Evolutionary conservation across 768 basidiomycete genomes (phyloP).

Genomic region (Leccinum barrowsii): DNA sequence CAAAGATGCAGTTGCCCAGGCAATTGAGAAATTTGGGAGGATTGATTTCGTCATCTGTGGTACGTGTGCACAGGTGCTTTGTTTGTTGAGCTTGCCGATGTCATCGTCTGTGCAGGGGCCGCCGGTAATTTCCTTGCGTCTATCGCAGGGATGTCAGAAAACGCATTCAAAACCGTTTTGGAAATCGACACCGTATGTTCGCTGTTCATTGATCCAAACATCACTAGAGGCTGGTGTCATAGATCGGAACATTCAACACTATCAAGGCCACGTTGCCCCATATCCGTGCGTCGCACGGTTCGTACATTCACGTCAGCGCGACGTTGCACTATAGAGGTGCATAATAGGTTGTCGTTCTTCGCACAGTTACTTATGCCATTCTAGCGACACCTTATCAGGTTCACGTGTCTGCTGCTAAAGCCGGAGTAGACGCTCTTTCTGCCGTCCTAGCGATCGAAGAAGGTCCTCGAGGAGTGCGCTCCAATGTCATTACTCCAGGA

Average conservation of each 20-base stretch:
- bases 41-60: constrained; percentile 97
- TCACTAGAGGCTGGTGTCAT: not conserved
- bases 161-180: constrained; percentile 79
- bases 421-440: constrained; percentile 87
- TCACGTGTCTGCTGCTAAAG: constrained; percentile 94
- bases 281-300: constrained; percentile 66
- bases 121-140: constrained; percentile 96
- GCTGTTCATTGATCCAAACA: not conserved
- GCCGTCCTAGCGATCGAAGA: constrained; percentile 88
- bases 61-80: constrained; percentile 30
- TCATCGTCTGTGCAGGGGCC: constrained; percentile 53
- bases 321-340: constrained; percentile 82
- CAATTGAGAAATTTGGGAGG: constrained; percentile 72
- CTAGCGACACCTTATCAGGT: constrained; percentile 81
- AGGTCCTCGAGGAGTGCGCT: constrained; percentile 90
- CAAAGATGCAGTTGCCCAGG: constrained; percentile 68
- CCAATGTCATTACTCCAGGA: constrained; percentile 83
- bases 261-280: constrained; percentile 86
- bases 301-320: constrained; percentile 88
- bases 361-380: not conserved
- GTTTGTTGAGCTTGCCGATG: not conserved
- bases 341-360: not conserved
- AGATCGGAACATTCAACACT: constrained; percentile 93
- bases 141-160: constrained; percentile 45
- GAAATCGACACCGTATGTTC: constrained; percentile 83